Conservation (phyloP, 2,329 filamentous ascomycete species). For the Aureobasidium sp. region DNA sequence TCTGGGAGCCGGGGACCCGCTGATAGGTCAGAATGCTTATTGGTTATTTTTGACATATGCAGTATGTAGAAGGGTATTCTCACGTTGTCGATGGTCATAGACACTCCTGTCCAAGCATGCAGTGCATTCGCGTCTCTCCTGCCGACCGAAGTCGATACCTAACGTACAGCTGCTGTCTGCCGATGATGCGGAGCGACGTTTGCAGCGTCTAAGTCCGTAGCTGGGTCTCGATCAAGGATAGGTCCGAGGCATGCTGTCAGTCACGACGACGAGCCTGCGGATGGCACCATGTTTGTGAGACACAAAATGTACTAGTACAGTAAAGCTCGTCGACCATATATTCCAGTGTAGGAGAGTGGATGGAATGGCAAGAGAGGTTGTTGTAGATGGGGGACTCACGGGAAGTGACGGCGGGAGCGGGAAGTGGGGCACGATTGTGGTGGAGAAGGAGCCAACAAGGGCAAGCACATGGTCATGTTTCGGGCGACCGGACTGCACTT, state of each 20-base stretch:
- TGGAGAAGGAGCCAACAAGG: neutral
- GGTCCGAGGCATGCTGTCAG: no score
- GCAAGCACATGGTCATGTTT: neutral
- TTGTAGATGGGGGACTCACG: neutral
- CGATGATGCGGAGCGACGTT: neutral
- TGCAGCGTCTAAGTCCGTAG: no score
- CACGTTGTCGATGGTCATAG: neutral
- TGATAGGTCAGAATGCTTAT: neutral
- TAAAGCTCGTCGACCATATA: no score
- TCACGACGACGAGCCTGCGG: no score
- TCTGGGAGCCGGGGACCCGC: conserved; percentile 9
- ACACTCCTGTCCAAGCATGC: neutral
- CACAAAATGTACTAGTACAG: no score
- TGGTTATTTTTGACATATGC: neutral
- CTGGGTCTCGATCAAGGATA: no score
- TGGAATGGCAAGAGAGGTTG: neutral
- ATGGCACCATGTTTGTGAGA: neutral
- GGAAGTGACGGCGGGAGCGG: neutral
- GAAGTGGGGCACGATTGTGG: neutral
- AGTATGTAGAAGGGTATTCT: neutral
- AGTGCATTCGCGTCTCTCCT: neutral
- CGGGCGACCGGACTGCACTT: neutral
- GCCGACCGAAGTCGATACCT: no score
- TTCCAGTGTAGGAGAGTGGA: neutral
- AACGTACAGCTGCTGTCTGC: neutral